A percentile compares a stretch with the other conserved stretches of the same genome.
phyloP scores from a whole-genome alignment of 2,329 filamentous ascomycete species.

The Aspergillus sp. region DNA sequence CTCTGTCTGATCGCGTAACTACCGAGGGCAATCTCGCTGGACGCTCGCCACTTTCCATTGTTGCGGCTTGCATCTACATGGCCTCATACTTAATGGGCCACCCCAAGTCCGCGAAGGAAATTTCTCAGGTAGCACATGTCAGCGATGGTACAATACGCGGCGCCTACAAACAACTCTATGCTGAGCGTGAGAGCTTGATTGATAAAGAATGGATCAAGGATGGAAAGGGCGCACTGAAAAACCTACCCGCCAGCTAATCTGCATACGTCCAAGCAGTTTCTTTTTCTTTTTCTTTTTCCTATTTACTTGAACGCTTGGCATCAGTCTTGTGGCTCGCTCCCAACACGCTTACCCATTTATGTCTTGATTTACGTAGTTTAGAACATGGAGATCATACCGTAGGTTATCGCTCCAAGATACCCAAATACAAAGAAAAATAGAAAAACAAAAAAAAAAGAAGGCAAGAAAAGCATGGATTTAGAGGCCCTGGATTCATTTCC shows the following conservation, averaged over 20 bases:
- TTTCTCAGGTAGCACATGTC: slow-evolving; percentile 79
- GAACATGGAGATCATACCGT: not conserved
- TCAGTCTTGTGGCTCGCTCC: not conserved
- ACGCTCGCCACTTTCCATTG: slow-evolving; percentile 88
- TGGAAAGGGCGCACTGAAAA: slow-evolving; percentile 68
- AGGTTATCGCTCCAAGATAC: slow-evolving; percentile 14
- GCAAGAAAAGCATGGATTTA: not conserved
- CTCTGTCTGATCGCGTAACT: slow-evolving; percentile 75
- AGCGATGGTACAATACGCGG: slow-evolving; percentile 97
- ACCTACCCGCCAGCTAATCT: slow-evolving; percentile 59
- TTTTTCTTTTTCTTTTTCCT: not conserved
- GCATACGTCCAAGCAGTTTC: not conserved
- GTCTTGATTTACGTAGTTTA: slow-evolving; percentile 4
- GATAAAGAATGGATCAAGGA: slow-evolving; percentile 72
- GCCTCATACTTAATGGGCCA: slow-evolving; percentile 83
- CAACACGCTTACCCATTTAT: not conserved
- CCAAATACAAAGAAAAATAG: slow-evolving; percentile 11
- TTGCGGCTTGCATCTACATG: slow-evolving; percentile 96
- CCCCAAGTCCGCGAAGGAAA: slow-evolving; percentile 78
- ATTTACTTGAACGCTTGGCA: not conserved
- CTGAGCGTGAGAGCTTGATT: slow-evolving; percentile 71
- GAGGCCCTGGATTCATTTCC: not conserved
- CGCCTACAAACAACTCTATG: slow-evolving; percentile 86
- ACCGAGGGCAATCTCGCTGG: slow-evolving; percentile 80
- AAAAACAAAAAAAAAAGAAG: slow-evolving; percentile 3